These are phyloP conservation scores for Candida insectalens DNA, from an alignment of 805 yeast genomes.

Conservation along the genomic window DNA sequence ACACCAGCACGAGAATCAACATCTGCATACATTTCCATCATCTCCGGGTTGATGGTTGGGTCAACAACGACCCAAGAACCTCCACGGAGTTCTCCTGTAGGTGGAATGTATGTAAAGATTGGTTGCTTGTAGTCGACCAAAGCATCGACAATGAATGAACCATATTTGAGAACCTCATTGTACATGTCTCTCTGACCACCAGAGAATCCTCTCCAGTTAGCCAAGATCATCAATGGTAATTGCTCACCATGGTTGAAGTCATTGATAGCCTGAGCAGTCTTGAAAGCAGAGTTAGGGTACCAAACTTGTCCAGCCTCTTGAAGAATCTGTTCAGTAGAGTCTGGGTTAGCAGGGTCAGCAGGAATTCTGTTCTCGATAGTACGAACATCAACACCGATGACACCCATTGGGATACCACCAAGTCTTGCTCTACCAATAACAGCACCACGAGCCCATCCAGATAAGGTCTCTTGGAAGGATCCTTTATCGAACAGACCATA, in stretches of 20 bases:
- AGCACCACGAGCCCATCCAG: conserved; percentile 99
- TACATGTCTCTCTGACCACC: conserved; percentile 99
- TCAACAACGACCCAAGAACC: conserved; percentile 99
- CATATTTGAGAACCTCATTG: conserved; percentile 94
- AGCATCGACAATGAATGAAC: conserved; percentile 95
- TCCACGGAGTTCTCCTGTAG: conserved; percentile 97
- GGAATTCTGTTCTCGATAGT: conserved; percentile 84
- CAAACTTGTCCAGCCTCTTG: conserved; percentile 99
- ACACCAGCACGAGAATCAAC: conserved; percentile 95
- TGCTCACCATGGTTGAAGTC: conserved; percentile 98
- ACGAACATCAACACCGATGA: conserved; percentile 91
- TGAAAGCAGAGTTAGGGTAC: conserved; percentile 99
- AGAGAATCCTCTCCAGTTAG: conserved; percentile 99
- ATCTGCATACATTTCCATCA: conserved; percentile 99
- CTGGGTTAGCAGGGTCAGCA: conserved; percentile 98
- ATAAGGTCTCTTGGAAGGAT: conserved; percentile 91
- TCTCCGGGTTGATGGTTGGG: conserved; percentile 91
- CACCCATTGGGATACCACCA: conserved; percentile 99
- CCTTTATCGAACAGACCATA: conserved; percentile 84
- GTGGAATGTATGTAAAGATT: conserved; percentile 93
- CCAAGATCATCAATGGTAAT: conserved; percentile 92
- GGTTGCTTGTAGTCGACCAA: conserved; percentile 95
- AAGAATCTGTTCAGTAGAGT: conserved; percentile 74
- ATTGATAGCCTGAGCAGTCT: conserved; percentile 96
- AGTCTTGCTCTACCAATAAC: conserved; percentile 98